A percentile compares a stretch with the other conserved stretches of the same genome.
These are phyloP conservation scores for Lachnellula suecica DNA, from an alignment of 2,329 filamentous ascomycete genomes.

Conservation along the genomic window DNA sequence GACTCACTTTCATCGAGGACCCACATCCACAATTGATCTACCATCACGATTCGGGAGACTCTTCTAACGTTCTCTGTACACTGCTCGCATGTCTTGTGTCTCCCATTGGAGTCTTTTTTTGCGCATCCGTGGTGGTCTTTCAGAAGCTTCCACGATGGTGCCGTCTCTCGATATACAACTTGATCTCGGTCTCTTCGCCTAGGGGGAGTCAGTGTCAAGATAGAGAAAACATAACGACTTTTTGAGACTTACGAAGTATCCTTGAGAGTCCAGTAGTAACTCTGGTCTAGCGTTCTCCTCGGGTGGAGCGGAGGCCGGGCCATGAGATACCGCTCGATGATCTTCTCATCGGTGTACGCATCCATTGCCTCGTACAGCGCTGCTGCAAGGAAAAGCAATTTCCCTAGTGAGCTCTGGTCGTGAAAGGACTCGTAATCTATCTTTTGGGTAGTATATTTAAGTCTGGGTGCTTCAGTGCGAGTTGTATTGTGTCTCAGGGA, in stretches of 20 bases:
- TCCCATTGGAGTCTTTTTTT: background rate
- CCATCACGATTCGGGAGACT: conserved; percentile 36
- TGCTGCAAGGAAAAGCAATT: conserved; percentile 18
- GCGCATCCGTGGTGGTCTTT: conserved; percentile 1
- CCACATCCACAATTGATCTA: conserved; percentile 45
- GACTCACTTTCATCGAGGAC: conserved; percentile 36
- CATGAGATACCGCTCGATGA: conserved; percentile 17
- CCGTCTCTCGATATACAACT: conserved; percentile 24
- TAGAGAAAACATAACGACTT: background rate
- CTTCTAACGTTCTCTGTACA: conserved; percentile 4
- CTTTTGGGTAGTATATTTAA: background rate
- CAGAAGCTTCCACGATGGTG: background rate
- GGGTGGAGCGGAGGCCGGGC: conserved; percentile 38
- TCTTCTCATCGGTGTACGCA: conserved; percentile 17
- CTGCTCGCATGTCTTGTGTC: conserved; percentile 1
- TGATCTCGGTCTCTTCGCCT: conserved; percentile 34
- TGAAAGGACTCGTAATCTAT: background rate
- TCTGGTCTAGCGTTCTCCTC: conserved; percentile 45
- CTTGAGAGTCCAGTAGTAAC: conserved; percentile 40
- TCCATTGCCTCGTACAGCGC: conserved; percentile 21
- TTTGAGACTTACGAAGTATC: conserved; percentile 25
- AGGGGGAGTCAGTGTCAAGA: conserved; percentile 9
- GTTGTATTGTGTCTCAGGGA: background rate
- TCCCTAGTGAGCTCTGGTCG: background rate
- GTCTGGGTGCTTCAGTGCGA: background rate